Evolutionary conservation across 2,329 filamentous ascomycete genomes (phyloP).

Genomic region (Purpureocillium takamizusanense): DNA sequence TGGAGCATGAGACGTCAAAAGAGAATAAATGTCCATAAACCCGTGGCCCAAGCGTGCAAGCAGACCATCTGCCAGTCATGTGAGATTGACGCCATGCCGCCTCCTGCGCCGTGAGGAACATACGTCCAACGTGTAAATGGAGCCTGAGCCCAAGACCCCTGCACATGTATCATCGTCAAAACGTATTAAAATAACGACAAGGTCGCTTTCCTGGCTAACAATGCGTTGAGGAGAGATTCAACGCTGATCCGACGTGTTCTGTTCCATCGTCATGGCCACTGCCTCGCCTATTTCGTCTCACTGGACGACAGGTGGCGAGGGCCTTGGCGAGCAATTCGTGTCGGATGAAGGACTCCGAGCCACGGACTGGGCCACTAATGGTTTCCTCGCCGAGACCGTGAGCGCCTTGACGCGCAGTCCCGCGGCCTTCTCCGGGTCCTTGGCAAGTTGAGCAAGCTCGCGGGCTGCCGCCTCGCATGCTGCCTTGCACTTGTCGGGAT

Average conservation of each 20-base stretch:
- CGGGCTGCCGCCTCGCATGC: slow-evolving; percentile 36
- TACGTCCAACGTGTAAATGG: neutral
- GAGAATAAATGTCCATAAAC: neutral
- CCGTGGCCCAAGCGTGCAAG: neutral
- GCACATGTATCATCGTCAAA: neutral
- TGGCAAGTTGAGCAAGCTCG: slow-evolving; percentile 39
- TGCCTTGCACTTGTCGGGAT: slow-evolving; percentile 35
- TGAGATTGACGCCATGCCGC: neutral
- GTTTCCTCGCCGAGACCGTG: slow-evolving; percentile 42
- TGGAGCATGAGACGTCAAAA: no score
- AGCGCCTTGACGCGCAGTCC: slow-evolving; percentile 37
- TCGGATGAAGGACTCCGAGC: neutral
- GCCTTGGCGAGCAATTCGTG: neutral
- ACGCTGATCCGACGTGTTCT: no score
- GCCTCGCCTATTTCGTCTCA: no score
- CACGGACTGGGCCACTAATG: slow-evolving; percentile 15
- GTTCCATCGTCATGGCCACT: no score
- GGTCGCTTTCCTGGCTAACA: no score
- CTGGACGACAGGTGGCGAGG: neutral
- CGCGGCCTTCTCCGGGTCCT: slow-evolving; percentile 32
- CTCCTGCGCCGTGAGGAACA: neutral
- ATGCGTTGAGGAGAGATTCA: no score
- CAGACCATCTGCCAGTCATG: neutral
- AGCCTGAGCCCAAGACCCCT: neutral
- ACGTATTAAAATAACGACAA: no score